These are phyloP conservation scores for Rhazya stricta DNA, from an alignment of 257 asterid species.

Conservation along the genomic window DNA sequence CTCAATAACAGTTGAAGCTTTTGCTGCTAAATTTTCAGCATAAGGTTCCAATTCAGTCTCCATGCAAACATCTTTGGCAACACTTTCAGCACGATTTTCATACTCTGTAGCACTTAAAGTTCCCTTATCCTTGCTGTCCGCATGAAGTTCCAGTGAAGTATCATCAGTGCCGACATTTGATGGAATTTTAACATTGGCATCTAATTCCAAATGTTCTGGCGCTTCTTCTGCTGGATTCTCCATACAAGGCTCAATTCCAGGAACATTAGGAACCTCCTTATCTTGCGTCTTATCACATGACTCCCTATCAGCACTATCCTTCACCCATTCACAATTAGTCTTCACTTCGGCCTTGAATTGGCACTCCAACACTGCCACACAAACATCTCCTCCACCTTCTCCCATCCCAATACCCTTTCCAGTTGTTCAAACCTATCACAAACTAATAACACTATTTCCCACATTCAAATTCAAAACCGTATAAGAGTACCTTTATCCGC, in stretches of 20 bases:
- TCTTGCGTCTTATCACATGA: slow-evolving; percentile 32
- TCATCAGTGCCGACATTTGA: slow-evolving; percentile 6
- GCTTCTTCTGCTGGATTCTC: slow-evolving; percentile 17
- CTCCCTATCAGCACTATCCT: slow-evolving; percentile 30
- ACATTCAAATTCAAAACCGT: slow-evolving; percentile 17
- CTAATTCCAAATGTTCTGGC: slow-evolving; percentile 16
- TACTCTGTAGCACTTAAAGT: slow-evolving; percentile 15
- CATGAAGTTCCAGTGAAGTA: slow-evolving; percentile 22
- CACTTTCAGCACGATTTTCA: slow-evolving; percentile 23
- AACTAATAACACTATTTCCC: slow-evolving; percentile 3
- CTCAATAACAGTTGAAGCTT: slow-evolving; percentile 13
- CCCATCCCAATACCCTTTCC: slow-evolving; percentile 35
- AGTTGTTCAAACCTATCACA: slow-evolving; percentile 14
- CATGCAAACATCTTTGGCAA: slow-evolving; percentile 8
- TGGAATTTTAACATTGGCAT: slow-evolving; percentile 21
- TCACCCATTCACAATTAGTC: slow-evolving; percentile 23
- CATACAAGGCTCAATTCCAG: slow-evolving; percentile 21
- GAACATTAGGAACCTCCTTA: slow-evolving; percentile 18
- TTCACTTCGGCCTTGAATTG: slow-evolving; percentile 28
- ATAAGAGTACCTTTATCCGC: neutral
- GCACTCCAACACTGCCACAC: slow-evolving; percentile 25
- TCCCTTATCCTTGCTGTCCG: slow-evolving; percentile 17
- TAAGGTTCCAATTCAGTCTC: slow-evolving; percentile 20
- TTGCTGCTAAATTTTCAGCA: slow-evolving; percentile 19
- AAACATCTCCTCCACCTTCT: slow-evolving; percentile 31